Evolutionary conservation across 345 rosid genomes (phyloP).

Genomic region (Carallia brachiata): DNA sequence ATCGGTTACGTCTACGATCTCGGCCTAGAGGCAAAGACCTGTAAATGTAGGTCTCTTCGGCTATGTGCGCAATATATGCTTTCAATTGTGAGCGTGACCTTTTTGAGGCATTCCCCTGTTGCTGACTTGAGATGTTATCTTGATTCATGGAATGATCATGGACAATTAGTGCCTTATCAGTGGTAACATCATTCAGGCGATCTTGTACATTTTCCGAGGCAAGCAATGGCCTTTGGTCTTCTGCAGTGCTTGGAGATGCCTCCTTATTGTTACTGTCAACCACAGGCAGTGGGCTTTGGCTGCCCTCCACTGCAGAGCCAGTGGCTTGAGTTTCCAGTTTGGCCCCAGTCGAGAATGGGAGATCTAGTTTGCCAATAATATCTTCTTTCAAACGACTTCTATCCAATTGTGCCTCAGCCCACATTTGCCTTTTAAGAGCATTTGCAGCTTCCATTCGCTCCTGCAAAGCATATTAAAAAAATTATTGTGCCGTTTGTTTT

Average conservation of each 20-base stretch:
- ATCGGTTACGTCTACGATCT: slow-evolving; percentile 93
- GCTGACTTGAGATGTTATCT: slow-evolving; percentile 55
- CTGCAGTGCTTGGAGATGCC: slow-evolving; percentile 52
- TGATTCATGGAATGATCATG: slow-evolving; percentile 51
- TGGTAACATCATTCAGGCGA: slow-evolving; percentile 37
- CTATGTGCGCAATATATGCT: slow-evolving; percentile 80
- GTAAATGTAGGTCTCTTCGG: slow-evolving; percentile 91
- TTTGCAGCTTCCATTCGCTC: slow-evolving; percentile 97
- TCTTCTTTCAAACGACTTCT: slow-evolving; percentile 83
- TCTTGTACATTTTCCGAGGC: slow-evolving; percentile 45
- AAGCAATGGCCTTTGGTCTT: slow-evolving; percentile 48
- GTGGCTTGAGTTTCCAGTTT: slow-evolving; percentile 51
- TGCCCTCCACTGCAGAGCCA: slow-evolving; percentile 35
- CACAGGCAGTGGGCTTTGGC: slow-evolving; percentile 46
- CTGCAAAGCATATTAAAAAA: slow-evolving; percentile 39
- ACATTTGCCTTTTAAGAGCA: slow-evolving; percentile 97
- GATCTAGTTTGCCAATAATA: slow-evolving; percentile 49
- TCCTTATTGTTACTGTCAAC: slow-evolving; percentile 38
- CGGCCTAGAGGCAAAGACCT: slow-evolving; percentile 98
- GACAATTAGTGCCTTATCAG: slow-evolving; percentile 42
- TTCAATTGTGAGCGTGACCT: slow-evolving; percentile 83
- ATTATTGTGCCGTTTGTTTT: not conserved
- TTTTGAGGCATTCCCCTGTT: slow-evolving; percentile 72
- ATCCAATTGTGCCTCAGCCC: slow-evolving; percentile 96
- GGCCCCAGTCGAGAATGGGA: slow-evolving; percentile 39